Base-by-base conservation (phyloP, 768 basidiomycete genomes). In the Rossbeevera mucosa region DNA sequence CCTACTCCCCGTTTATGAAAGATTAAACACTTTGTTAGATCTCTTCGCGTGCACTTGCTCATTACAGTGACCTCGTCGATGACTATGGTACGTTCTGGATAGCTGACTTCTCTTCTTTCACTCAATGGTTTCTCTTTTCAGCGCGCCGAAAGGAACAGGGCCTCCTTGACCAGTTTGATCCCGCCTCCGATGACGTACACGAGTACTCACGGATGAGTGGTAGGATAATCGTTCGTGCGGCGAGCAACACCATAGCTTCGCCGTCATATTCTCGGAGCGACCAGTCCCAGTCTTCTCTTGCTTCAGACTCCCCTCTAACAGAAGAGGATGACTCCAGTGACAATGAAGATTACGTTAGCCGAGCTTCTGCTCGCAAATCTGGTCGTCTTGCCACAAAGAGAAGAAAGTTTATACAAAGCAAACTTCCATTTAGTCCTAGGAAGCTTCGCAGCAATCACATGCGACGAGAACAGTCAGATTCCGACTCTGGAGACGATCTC, bases 371-470 rank as follows among this genome's bases (percentile, higher is more conserved):
- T 20, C 64, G 63, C 38, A 63, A 56, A 45, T 59, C 61, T 7
- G 20, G 49, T n/a, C 64, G 64, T 36, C 51, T 59, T 13, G 45
- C 53, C 31, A 36, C 49, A 33, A 41, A 20, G 18, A 25, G 44
- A 13, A 22, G 11, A 48, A 53, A 46, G 28, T 38, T 55, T 29
- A 24, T 2, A 24, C 65, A 71, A 60, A 66, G 62, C 46, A 61
- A 64, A 31, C 75, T 86, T 30, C 85, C 85, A 7, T 88, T 84
- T 67, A 88, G 85, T 59, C 85, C 88, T 0, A 77, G 67, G 63
- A 88, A 83, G 67, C 78, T 79, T 31, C 77, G 82, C 16, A 53
- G 79, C 16, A 53, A 38, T 44, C 61, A 31, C 7, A 18, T 46
- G 11, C 54, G 8, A 65, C 73, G 28, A 67, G 64, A 38, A 67